These are phyloP conservation scores for Pseudogymnoascus sp. DNA, from an alignment of 2,329 filamentous ascomycete species.

Conservation along the genomic window DNA sequence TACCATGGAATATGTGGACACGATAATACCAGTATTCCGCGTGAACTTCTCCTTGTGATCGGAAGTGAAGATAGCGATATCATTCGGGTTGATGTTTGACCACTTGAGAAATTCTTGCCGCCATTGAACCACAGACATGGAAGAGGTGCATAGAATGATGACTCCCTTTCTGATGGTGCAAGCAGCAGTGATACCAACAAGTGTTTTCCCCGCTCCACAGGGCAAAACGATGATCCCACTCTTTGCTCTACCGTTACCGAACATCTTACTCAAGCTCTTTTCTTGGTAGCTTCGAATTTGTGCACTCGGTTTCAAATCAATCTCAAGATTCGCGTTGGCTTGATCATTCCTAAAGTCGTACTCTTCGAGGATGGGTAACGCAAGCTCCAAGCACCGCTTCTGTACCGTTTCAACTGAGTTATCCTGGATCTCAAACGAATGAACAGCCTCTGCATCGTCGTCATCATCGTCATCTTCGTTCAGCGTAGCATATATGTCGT, in stretches of 20 bases:
- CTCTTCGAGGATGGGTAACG: conserved; percentile 84
- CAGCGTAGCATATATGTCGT: conserved; percentile 63
- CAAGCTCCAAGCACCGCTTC: conserved; percentile 80
- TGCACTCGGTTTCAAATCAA: conserved; percentile 81
- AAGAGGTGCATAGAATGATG: conserved; percentile 91
- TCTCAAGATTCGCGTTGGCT: conserved; percentile 83
- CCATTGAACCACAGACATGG: conserved; percentile 98
- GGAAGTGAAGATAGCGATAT: conserved; percentile 91
- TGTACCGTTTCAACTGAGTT: conserved; percentile 78
- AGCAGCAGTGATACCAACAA: conserved; percentile 96
- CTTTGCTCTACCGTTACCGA: conserved; percentile 93
- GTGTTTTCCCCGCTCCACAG: conserved; percentile 92
- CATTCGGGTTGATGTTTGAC: conserved; percentile 94
- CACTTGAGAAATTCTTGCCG: conserved; percentile 93
- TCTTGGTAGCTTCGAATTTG: conserved; percentile 94
- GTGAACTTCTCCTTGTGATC: conserved; percentile 83
- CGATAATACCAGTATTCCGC: conserved; percentile 88
- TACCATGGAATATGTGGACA: conserved; percentile 99
- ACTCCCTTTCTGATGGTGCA: conserved; percentile 97
- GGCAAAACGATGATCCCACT: conserved; percentile 96
- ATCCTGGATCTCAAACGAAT: conserved; percentile 86
- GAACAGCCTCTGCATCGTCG: conserved; percentile 78
- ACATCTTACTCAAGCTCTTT: conserved; percentile 98
- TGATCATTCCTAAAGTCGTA: conserved; percentile 95
- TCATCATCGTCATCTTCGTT: conserved; percentile 78